These are phyloP conservation scores for Perkinsus olseni DNA, from an alignment of 169 alveolate species.

Conservation along the genomic window DNA sequence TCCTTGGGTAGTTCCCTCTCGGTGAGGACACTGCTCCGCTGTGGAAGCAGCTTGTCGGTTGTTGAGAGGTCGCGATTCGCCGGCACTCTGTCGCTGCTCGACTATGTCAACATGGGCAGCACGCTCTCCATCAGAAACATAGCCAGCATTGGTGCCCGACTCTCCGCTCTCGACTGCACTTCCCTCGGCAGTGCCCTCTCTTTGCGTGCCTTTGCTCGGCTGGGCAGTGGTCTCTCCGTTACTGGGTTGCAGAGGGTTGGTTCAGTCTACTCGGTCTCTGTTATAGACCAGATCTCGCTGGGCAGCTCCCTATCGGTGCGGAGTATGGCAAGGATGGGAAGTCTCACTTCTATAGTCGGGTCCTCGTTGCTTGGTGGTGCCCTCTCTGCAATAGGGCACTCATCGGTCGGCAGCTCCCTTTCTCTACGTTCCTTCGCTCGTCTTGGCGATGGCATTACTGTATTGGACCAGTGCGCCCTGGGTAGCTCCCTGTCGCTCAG, in stretches of 20 bases:
- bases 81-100: neutral
- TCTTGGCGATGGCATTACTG: neutral
- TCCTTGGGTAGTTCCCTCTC: neutral
- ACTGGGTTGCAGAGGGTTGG: neutral
- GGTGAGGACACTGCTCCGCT: neutral
- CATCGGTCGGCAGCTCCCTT: neutral
- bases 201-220: neutral
- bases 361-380: neutral
- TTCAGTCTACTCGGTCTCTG: neutral
- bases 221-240: neutral
- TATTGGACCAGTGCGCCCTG: neutral
- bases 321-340: conserved; percentile 4
- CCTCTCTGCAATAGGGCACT: neutral
- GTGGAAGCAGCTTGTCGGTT: neutral
- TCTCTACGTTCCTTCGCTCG: neutral
- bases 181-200: neutral
- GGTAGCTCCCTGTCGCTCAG: neutral
- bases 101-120: neutral
- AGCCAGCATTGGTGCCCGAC: neutral
- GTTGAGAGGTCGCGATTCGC: neutral
- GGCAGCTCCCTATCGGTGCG: neutral
- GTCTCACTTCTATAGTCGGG: neutral
- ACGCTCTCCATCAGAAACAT: neutral
- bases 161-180: neutral
- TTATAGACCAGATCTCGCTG: neutral